Base-by-base conservation (phyloP, 2,329 filamentous ascomycete species). In the Monosporascus ibericus region DNA sequence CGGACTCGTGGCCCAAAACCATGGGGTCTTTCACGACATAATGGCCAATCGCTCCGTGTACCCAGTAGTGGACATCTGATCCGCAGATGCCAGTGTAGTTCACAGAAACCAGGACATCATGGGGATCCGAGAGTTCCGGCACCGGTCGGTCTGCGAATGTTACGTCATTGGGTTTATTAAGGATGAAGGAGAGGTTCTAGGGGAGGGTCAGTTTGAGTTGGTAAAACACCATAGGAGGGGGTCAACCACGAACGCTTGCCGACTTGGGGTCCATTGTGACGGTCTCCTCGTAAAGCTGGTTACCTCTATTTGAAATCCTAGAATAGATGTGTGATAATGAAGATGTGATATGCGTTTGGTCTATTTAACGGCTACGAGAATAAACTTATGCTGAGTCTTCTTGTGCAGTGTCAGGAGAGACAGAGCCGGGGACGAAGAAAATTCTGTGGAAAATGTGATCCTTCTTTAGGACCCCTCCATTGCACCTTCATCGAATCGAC, bases 81-180 rank as follows among this genome's bases (percentile, higher is more conserved):
- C 90, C 90, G 75, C 90, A 95, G 72, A 95, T 94, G 61, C 90
- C 90, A 3, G 90, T 95, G 77, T 86, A 92, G 74, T 87, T 87
- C 62, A 92, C 79, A 66, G 87, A 84, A 58, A 95, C 84, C 63
- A 92, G 79, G 59, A 95, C 90, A 69, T 92, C 86, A 75, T 91
- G 80, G 22, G 82, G 78, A 49, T 76, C 75, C 57, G 80, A 71
- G 61, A 94, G 74, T 53, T 79, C 71, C 44, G 90, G 90, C 52
- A 90, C 72, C 8, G 89, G 88, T 7, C 86, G 83, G 66, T 92
- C 85, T 72, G 86, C 84, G 72, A 85, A 95, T 58, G 76, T 74
- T 63, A 95, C 86, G 62, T 86, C 79, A 68, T 84, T 78, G 55
- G 85, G 79, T 62, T 87, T 87, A 72, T 92, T 84, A 63, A 95